Conservation (phyloP, 805 yeast genomes). For the Ogataea paraovalis region DNA sequence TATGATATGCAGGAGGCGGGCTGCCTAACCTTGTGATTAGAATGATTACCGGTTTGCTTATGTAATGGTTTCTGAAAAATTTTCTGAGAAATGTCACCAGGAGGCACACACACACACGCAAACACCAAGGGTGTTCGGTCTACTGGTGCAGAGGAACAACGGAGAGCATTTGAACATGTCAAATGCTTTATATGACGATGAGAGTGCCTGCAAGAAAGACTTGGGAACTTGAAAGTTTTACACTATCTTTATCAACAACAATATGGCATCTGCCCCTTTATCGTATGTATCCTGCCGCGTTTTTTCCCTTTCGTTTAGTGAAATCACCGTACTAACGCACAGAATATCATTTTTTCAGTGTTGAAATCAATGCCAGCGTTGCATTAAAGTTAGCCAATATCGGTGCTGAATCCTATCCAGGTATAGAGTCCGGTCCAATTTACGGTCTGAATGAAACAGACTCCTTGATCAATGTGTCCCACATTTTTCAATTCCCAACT, state of each 20-base stretch:
- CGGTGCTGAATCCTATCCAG: conserved; percentile 59
- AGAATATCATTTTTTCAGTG: conserved; percentile 15
- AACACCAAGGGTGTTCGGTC: too few species aligned
- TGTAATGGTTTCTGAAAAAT: neutral
- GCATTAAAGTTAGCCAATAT: conserved; percentile 62
- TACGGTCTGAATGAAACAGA: conserved; percentile 60
- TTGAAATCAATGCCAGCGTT: conserved; percentile 49
- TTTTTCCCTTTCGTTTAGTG: neutral
- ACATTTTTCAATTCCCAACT: conserved; percentile 63
- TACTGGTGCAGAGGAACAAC: too few species aligned
- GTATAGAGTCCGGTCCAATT: conserved; percentile 64
- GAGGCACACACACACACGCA: neutral
- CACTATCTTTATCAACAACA: too few species aligned
- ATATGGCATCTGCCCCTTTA: neutral
- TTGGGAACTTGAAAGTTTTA: too few species aligned
- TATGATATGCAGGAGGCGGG: neutral
- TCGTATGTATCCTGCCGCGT: neutral
- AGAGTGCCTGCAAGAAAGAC: too few species aligned
- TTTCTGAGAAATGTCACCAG: neutral
- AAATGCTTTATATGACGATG: too few species aligned
- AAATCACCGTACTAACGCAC: neutral
- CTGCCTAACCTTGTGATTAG: neutral
- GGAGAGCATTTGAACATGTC: too few species aligned
- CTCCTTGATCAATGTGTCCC: conserved; percentile 47
- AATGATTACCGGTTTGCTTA: neutral